Percentiles rank a stretch among this genome's conserved stretches.
Evolutionary conservation across 2,329 filamentous ascomycete species (phyloP).

Genomic region (Scedosporium apiospermum): DNA sequence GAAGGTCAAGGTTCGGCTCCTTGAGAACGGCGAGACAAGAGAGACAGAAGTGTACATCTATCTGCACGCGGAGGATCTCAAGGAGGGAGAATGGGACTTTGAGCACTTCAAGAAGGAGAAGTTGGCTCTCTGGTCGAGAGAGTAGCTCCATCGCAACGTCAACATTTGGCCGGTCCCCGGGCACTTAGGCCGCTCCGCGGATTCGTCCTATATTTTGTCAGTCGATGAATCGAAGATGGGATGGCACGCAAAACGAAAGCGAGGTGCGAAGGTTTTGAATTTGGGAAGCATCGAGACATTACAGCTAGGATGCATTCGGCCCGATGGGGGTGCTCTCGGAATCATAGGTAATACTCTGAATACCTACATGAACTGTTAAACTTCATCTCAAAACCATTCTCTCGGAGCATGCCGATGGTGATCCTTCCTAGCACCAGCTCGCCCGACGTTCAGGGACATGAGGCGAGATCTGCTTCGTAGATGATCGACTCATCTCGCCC

Average conservation of each 20-base stretch:
- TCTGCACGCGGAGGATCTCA: conserved; percentile 40
- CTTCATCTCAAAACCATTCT: neutral
- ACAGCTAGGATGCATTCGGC: neutral
- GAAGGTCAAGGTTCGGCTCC: conserved; percentile 42
- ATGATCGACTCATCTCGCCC: neutral
- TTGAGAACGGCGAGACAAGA: conserved; percentile 35
- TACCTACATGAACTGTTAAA: neutral
- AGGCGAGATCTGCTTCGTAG: neutral
- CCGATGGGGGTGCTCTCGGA: neutral
- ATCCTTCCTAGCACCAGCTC: neutral
- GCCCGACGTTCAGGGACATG: neutral
- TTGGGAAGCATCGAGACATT: neutral
- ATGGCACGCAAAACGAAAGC: neutral
- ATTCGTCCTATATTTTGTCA: neutral
- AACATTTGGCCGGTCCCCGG: neutral
- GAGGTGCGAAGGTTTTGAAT: neutral
- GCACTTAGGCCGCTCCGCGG: neutral
- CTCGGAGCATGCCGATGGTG: neutral
- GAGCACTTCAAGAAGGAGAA: conserved; percentile 73
- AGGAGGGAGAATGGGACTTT: conserved; percentile 79
- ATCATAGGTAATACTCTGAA: neutral
- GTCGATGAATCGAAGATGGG: neutral
- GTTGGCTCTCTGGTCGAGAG: conserved; percentile 43
- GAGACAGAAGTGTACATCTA: conserved; percentile 59
- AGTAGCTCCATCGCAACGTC: neutral